Conservation (phyloP, 2,329 filamentous ascomycete species). For the Alternaria dauci region DNA sequence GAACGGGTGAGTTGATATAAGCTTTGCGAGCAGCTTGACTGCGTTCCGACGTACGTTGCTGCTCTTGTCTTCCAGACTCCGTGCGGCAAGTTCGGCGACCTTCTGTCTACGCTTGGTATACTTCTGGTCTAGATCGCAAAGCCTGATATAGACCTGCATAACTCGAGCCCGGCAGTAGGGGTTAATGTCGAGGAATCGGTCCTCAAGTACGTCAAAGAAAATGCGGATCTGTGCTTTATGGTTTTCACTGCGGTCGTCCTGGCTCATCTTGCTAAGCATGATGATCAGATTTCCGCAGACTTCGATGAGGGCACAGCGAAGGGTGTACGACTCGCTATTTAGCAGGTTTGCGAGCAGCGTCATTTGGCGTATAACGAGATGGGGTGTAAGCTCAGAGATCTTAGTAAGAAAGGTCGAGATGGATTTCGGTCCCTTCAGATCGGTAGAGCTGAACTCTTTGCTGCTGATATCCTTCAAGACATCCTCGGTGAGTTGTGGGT, state of each 20-base stretch:
- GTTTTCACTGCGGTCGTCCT: slow-evolving; percentile 81
- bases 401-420: slow-evolving; percentile 94
- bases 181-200: slow-evolving; percentile 95
- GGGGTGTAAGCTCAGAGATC: slow-evolving; percentile 88
- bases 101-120: slow-evolving; percentile 91
- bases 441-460: slow-evolving; percentile 97
- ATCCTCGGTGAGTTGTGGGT: slow-evolving; percentile 92
- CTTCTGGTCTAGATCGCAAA: slow-evolving; percentile 90
- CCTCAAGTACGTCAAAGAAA: slow-evolving; percentile 96
- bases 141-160: slow-evolving; percentile 89
- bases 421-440: slow-evolving; percentile 93
- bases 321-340: slow-evolving; percentile 95
- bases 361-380: slow-evolving; percentile 97
- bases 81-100: slow-evolving; percentile 84
- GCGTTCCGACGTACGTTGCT: slow-evolving; percentile 96
- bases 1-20: slow-evolving; percentile 95
- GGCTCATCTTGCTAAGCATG: slow-evolving; percentile 86
- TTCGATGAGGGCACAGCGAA: slow-evolving; percentile 92
- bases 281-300: slow-evolving; percentile 95
- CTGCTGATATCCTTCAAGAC: slow-evolving; percentile 93
- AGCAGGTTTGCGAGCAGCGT: slow-evolving; percentile 92
- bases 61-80: slow-evolving; percentile 96
- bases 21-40: slow-evolving; percentile 85
- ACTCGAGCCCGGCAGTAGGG: slow-evolving; percentile 92
- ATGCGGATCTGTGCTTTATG: slow-evolving; percentile 95